phyloP scores from a whole-genome alignment of 2,329 filamentous ascomycete genomes.

The Aspergillus spinulosporus region DNA sequence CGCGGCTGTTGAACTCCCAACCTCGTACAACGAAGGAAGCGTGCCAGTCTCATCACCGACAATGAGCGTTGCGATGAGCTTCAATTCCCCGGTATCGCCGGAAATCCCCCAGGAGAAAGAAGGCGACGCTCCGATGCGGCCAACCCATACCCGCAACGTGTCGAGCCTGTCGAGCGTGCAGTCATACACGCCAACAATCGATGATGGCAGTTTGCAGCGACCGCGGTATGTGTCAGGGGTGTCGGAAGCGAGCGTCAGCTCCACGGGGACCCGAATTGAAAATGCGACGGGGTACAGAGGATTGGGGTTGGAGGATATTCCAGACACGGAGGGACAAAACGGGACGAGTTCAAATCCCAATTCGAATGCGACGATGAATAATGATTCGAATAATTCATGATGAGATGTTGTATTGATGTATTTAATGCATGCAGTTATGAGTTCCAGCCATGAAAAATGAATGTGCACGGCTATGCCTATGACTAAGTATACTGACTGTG shows the following conservation, averaged over 20 bases:
- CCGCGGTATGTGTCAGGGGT: constrained; percentile 16
- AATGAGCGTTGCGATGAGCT: neutral
- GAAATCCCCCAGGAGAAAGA: constrained; percentile 10
- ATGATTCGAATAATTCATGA: neutral
- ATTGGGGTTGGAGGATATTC: constrained; percentile 13
- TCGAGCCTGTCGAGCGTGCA: constrained; percentile 17
- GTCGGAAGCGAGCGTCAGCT: constrained; percentile 16
- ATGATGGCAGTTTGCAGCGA: neutral
- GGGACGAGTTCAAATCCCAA: too few species aligned
- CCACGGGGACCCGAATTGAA: constrained; percentile 8
- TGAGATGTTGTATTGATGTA: too few species aligned
- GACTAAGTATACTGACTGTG: too few species aligned
- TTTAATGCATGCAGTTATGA: too few species aligned
- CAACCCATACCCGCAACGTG: constrained; percentile 13
- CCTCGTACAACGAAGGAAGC: constrained; percentile 11
- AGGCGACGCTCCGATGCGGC: neutral
- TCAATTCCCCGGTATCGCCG: constrained; percentile 12
- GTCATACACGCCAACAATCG: constrained; percentile 7
- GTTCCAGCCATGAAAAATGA: too few species aligned
- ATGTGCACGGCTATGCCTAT: too few species aligned
- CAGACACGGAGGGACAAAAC: neutral
- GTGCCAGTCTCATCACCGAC: neutral
- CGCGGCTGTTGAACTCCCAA: constrained; percentile 17
- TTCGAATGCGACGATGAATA: neutral
- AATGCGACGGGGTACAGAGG: neutral